Percentiles rank a stretch among this genome's conserved stretches.
Conservation (phyloP, 805 yeast genomes). For the Candida sakaeoensis region DNA sequence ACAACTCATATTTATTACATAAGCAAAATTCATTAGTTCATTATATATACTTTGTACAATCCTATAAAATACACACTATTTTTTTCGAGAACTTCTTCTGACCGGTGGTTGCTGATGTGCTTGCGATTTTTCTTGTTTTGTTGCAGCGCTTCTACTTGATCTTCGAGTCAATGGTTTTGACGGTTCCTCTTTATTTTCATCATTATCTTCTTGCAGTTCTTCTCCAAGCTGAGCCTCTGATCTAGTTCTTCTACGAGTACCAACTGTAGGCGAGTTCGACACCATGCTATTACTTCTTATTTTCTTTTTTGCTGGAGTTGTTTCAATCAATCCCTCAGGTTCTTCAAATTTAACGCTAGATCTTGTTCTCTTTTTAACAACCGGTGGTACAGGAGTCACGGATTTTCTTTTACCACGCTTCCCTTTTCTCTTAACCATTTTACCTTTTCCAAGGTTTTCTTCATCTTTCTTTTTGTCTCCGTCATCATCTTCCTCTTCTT, state of each 20-base stretch:
- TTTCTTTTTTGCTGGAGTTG: conserved; percentile 7
- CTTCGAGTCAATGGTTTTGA: conserved; percentile 10
- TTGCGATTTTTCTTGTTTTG: conserved; percentile 12
- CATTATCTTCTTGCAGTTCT: not conserved
- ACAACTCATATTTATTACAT: not conserved
- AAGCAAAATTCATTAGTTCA: not conserved
- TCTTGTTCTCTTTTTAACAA: conserved; percentile 11
- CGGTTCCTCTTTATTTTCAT: conserved; percentile 10
- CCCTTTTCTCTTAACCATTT: not conserved
- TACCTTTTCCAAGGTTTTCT: too few relatives aligned
- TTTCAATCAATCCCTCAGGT: not conserved
- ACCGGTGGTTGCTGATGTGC: conserved; percentile 11
- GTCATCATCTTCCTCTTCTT: conserved; percentile 6
- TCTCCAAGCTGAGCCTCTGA: conserved; percentile 9
- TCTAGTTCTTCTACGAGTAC: conserved; percentile 8
- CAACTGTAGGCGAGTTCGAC: conserved; percentile 1
- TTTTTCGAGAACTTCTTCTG: conserved; percentile 18
- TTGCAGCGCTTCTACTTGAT: conserved; percentile 7
- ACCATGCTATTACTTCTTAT: not conserved
- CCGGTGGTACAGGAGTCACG: conserved; percentile 1
- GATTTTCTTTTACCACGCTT: not conserved
- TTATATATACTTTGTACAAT: not conserved
- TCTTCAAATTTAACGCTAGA: conserved; percentile 10
- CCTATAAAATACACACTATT: conserved; percentile 6
- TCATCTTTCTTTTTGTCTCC: conserved; percentile 3